Evolutionary conservation across 2,329 filamentous ascomycete species (phyloP).

Genomic region (Stenocarpella maydis): DNA sequence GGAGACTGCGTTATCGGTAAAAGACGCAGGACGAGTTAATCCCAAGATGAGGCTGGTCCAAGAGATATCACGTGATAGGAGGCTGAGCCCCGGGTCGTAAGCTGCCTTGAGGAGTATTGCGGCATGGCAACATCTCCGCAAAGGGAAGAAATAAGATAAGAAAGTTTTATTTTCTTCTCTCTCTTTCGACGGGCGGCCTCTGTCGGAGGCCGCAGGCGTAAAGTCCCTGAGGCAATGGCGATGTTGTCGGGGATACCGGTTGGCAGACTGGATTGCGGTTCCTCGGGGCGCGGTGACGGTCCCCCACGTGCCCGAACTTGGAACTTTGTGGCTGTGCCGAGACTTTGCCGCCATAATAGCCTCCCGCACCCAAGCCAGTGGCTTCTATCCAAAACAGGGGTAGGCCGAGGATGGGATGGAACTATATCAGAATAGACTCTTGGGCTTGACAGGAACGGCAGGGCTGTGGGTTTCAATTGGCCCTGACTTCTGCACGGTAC

Average conservation of each 20-base stretch:
- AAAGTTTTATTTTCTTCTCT: not conserved
- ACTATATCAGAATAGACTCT: not conserved
- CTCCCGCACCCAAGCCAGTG: slow-evolving; percentile 8
- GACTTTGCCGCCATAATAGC: slow-evolving; percentile 1
- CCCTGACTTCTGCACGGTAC: not conserved
- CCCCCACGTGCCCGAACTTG: not conserved
- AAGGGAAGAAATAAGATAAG: no score
- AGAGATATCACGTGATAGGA: not conserved
- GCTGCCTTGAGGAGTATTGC: not conserved
- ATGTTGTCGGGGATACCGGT: slow-evolving; percentile 11
- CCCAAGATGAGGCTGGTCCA: not conserved
- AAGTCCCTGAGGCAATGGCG: not conserved
- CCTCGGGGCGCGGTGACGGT: not conserved
- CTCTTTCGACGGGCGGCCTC: not conserved
- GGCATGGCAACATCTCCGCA: not conserved
- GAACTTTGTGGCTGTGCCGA: slow-evolving; percentile 8
- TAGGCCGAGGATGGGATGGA: slow-evolving; percentile 2
- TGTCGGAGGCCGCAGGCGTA: slow-evolving; percentile 6
- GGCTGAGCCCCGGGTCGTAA: not conserved
- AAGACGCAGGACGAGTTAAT: not conserved
- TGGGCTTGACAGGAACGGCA: slow-evolving; percentile 1
- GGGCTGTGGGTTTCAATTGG: slow-evolving; percentile 25
- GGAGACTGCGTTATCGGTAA: not conserved
- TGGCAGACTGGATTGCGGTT: not conserved
- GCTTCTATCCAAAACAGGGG: slow-evolving; percentile 24